phyloP scores from a whole-genome alignment of 495 filamentous ascomycete species.

The Penicillium paxilli region DNA sequence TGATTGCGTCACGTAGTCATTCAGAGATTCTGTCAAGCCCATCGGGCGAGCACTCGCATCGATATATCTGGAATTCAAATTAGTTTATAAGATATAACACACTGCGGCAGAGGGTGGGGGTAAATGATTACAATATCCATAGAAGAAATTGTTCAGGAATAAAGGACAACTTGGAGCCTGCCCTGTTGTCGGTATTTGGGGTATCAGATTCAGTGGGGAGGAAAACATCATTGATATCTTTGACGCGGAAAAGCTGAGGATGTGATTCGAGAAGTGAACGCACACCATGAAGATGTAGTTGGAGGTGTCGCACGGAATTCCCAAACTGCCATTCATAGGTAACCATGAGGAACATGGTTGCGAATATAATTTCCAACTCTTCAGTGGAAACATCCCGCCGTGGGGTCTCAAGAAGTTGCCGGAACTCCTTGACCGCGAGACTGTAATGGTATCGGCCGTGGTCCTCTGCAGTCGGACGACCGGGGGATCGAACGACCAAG shows the following conservation, averaged over 20 bases:
- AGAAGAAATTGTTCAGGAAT: conserved; percentile 42
- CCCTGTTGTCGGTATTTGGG: conserved; percentile 9
- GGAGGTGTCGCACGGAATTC: conserved; percentile 39
- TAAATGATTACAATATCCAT: conserved; percentile 37
- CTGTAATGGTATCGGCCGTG: conserved; percentile 44
- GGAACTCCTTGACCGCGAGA: conserved; percentile 44
- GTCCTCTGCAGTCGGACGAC: conserved; percentile 36
- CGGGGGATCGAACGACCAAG: conserved; percentile 26
- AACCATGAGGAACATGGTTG: conserved; percentile 45
- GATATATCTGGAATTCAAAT: conserved; percentile 33
- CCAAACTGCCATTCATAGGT: conserved; percentile 47
- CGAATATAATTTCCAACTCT: conserved; percentile 41
- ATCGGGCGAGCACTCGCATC: conserved; percentile 35
- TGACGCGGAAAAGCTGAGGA: conserved; percentile 36
- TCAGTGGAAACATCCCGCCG: conserved; percentile 24
- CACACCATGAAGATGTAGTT: conserved; percentile 42
- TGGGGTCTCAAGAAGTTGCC: conserved; percentile 38
- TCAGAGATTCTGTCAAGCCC: conserved; percentile 38
- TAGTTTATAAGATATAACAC: too few species aligned
- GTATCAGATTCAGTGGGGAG: conserved; percentile 20
- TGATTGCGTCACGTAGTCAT: conserved; percentile 37
- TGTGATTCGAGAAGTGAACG: conserved; percentile 42
- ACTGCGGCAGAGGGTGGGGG: not conserved
- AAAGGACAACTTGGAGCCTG: conserved; percentile 32
- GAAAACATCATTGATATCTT: conserved; percentile 36